These are phyloP conservation scores for Vaccinium macrocarpon DNA, from an alignment of 148 eudicot genomes.

Conservation along the genomic window DNA sequence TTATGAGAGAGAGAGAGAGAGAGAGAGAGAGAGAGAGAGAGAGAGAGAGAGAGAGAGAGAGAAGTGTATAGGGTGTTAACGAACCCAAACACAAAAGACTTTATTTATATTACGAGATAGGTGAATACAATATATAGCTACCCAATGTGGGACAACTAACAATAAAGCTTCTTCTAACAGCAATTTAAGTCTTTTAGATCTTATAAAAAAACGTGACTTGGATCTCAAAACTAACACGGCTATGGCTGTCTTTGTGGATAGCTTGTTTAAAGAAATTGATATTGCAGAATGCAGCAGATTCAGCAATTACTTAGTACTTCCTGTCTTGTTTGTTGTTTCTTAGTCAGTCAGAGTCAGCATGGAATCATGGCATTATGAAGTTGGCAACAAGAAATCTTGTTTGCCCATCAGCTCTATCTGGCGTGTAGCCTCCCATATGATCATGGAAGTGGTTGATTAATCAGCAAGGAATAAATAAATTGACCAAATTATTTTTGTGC, in stretches of 20 bases:
- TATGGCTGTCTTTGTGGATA: neutral
- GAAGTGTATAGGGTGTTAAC: too few species aligned
- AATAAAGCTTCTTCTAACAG: too few species aligned
- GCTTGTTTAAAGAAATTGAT: neutral
- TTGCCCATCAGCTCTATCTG: neutral
- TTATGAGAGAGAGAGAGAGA: too few species aligned
- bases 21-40: too few species aligned
- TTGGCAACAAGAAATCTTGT: neutral
- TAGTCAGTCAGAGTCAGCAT: neutral
- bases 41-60: too few species aligned
- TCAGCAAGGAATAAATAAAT: neutral
- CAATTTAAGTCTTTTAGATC: neutral
- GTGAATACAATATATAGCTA: too few species aligned
- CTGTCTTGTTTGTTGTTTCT: neutral
- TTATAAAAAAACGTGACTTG: neutral
- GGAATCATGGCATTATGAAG: neutral
- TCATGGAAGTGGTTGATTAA: neutral
- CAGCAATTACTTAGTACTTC: neutral
- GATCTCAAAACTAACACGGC: neutral
- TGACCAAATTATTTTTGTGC: constrained; percentile 2
- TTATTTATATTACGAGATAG: too few species aligned
- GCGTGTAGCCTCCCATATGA: neutral
- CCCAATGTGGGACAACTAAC: too few species aligned
- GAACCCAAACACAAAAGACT: too few species aligned
- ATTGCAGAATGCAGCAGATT: neutral